These are phyloP conservation scores for Diaporthe australafricana DNA, from an alignment of 2,329 filamentous ascomycete species.

Conservation along the genomic window DNA sequence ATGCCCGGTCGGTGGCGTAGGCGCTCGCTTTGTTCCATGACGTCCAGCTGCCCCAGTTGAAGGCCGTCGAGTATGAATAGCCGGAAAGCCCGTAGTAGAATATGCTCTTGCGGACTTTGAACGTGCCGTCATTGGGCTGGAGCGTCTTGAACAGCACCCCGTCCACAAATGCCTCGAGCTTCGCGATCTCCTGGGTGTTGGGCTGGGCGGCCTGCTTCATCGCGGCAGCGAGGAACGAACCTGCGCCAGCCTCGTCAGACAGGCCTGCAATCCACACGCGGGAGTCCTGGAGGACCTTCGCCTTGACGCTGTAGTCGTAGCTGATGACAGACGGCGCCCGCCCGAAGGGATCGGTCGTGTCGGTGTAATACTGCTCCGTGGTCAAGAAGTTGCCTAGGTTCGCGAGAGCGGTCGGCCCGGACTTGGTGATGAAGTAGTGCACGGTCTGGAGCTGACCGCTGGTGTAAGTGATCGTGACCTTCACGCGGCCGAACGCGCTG, in stretches of 20 bases:
- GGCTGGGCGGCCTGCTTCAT: conserved; percentile 67
- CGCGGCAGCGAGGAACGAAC: conserved; percentile 64
- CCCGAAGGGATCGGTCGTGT: conserved; percentile 64
- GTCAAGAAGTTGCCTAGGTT: conserved; percentile 66
- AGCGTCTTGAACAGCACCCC: conserved; percentile 62
- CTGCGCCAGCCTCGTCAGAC: conserved; percentile 69
- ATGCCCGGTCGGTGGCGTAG: conserved; percentile 61
- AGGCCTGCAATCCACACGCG: conserved; percentile 70
- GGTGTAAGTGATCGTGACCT: conserved; percentile 59
- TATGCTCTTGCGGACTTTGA: conserved; percentile 63
- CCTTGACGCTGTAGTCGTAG: conserved; percentile 62
- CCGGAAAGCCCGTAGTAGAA: conserved; percentile 64
- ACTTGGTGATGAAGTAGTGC: conserved; percentile 67
- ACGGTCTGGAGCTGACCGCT: conserved; percentile 63
- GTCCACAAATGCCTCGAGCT: conserved; percentile 66
- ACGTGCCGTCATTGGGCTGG: conserved; percentile 52
- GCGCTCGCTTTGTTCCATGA: conserved; percentile 62
- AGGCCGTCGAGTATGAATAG: conserved; percentile 56
- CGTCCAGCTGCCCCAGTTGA: conserved; percentile 63
- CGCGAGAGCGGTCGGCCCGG: conserved; percentile 54
- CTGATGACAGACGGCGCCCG: conserved; percentile 67
- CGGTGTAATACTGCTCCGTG: conserved; percentile 62
- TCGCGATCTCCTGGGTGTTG: conserved; percentile 58
- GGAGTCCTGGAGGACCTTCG: conserved; percentile 57
- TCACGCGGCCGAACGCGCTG: conserved; percentile 60